Evolutionary conservation across 257 asterid genomes (phyloP).

Genomic region (Solanum bulbocastanum): DNA sequence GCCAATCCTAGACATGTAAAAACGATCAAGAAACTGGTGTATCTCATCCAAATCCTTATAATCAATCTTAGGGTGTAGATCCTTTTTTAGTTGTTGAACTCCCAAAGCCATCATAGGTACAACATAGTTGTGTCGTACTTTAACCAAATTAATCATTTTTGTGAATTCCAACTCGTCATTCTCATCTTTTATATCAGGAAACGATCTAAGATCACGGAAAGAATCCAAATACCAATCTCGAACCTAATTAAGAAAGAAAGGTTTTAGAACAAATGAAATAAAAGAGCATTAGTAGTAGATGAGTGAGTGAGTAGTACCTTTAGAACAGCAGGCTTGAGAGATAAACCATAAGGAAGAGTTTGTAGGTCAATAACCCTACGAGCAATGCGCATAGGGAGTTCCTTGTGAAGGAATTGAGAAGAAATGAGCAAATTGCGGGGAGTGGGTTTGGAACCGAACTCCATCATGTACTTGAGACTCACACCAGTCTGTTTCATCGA

Average conservation of each 20-base stretch:
- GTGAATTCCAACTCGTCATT: constrained; percentile 71
- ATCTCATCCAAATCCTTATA: constrained; percentile 63
- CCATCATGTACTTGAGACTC: constrained; percentile 87
- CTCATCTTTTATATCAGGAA: constrained; percentile 52
- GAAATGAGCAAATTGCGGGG: constrained; percentile 60
- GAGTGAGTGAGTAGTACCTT: constrained; percentile 35
- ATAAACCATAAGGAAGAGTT: constrained; percentile 72
- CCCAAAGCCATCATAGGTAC: constrained; percentile 99
- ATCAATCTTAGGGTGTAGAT: constrained; percentile 39
- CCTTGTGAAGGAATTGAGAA: constrained; percentile 79
- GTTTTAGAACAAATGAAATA: background rate
- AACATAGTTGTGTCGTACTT: constrained; percentile 93
- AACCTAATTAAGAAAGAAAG: constrained; percentile 8
- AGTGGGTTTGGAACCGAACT: constrained; percentile 70
- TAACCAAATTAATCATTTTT: constrained; percentile 73
- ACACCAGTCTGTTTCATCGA: constrained; percentile 80
- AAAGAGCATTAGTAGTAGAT: background rate
- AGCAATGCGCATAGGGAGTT: constrained; percentile 82
- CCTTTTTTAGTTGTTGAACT: constrained; percentile 84
- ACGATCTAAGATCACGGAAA: constrained; percentile 79
- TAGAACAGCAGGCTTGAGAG: constrained; percentile 63
- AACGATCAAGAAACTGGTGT: constrained; percentile 81
- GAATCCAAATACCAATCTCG: constrained; percentile 97
- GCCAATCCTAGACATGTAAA: constrained; percentile 91
- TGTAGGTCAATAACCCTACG: constrained; percentile 81